These are phyloP conservation scores for Phialophora verrucosa DNA, from an alignment of 2,329 filamentous ascomycete species.

Conservation along the genomic window DNA sequence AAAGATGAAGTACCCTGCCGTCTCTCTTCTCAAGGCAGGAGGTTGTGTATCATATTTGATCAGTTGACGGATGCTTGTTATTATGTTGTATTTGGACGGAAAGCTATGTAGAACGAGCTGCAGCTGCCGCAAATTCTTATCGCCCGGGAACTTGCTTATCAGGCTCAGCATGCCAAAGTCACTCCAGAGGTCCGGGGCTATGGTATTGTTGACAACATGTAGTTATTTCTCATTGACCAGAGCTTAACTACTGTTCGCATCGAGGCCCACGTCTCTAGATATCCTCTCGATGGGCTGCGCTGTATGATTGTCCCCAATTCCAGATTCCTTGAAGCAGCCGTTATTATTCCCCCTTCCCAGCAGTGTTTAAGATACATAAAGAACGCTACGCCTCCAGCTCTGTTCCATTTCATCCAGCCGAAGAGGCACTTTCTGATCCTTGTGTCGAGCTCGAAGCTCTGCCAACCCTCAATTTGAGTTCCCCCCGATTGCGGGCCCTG, in stretches of 20 bases:
- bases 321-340: not conserved
- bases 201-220: not conserved
- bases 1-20: not conserved
- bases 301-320: not conserved
- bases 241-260: not conserved
- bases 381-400: not conserved
- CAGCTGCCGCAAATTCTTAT: slow-evolving; percentile 5
- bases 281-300: not conserved
- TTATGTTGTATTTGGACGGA: not conserved
- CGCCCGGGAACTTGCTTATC: slow-evolving; percentile 6
- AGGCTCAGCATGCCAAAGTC: not conserved
- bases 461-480: not conserved
- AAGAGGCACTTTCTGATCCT: not conserved
- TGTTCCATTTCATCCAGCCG: not conserved
- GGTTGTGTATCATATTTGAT: not conserved
- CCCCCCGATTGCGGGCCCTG: not conserved
- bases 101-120: not conserved
- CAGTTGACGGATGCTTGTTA: not conserved
- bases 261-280: not conserved
- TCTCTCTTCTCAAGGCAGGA: not conserved
- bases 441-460: not conserved
- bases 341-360: not conserved
- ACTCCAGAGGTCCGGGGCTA: not conserved
- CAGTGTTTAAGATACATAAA: not conserved
- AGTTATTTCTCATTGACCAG: not conserved